Conservation (phyloP, 2,329 filamentous ascomycete species). For the Fusarium nodosum region DNA sequence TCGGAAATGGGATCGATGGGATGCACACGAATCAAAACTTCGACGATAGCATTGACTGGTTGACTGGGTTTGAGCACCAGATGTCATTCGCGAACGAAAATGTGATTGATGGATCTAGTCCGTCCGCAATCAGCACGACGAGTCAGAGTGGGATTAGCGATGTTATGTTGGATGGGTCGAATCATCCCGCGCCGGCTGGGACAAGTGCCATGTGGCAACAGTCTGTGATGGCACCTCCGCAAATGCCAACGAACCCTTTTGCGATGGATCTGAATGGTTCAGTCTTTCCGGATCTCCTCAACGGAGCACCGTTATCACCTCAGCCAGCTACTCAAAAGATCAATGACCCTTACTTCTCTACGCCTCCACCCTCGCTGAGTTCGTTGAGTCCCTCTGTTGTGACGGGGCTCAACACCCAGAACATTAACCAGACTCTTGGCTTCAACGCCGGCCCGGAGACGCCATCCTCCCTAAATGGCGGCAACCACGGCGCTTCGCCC, state of each 20-base stretch:
- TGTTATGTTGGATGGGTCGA: conserved; percentile 87
- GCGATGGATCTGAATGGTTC: conserved; percentile 80
- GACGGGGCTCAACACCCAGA: conserved; percentile 72
- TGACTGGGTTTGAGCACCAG: conserved; percentile 82
- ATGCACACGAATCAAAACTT: conserved; percentile 70
- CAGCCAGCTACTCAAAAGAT: conserved; percentile 78
- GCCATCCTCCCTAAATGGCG: conserved; percentile 77
- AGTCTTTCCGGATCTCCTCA: conserved; percentile 82
- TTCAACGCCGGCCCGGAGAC: conserved; percentile 77
- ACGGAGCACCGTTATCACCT: conserved; percentile 80
- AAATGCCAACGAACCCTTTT: conserved; percentile 77
- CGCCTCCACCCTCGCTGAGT: conserved; percentile 79
- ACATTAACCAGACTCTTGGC: conserved; percentile 75
- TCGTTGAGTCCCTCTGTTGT: conserved; percentile 80
- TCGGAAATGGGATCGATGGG: conserved; percentile 69
- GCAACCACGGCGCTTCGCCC: conserved; percentile 69
- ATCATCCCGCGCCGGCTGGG: conserved; percentile 68
- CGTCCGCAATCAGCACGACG: conserved; percentile 93
- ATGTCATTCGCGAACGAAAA: conserved; percentile 82
- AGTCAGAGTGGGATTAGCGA: conserved; percentile 94
- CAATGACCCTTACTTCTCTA: conserved; percentile 82
- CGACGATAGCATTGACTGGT: conserved; percentile 87
- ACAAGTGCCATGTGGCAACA: conserved; percentile 77
- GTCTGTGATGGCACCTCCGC: conserved; percentile 76
- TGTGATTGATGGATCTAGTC: conserved; percentile 92